Base-by-base conservation (phyloP, 2,329 filamentous ascomycete species). In the Lizonia empirigonia region DNA sequence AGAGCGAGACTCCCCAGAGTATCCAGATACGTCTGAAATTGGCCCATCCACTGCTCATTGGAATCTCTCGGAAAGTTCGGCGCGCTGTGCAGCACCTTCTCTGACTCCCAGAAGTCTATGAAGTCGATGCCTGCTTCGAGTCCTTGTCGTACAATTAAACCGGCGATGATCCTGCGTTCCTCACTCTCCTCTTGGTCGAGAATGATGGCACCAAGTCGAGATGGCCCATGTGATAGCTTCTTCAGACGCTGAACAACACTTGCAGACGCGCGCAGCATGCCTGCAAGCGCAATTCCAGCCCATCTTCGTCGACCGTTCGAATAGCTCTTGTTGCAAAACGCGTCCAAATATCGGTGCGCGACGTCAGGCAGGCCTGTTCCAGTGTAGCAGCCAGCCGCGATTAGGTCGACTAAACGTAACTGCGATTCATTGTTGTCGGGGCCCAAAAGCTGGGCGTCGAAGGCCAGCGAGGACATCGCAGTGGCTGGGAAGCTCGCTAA, bases 151-250 rank as follows among this genome's bases (percentile, higher is more conserved):
- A 74, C 62, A 24, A 71, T 55, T 10, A 70, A 46, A 7, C 67
- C 70, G 5, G 69, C 65, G 5, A 73, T 44, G 8, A 73, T 59
- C 15, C 59, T 70, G 12, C 58, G 64, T 44, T 71, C 67, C 49
- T 72, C 71, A 6, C 32, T 42, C 42, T 69, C 65, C 1, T 47
- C 40, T 3, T 19, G 29, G 13, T 55, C 47, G 8, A 69, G 53
- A 3, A 73, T 56, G 24, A 69, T 40, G 0, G 60, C 35, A 16
- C 71, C 70, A 15, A 74, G 38, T 2, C 48, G 36, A 20, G 52
- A 41, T 9, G 68, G 32, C 12, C 47, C 50, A 9, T 53, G 30
- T n/a, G 44, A 16, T 18, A 53, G 27, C 22, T 37, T 40, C 37
- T 38, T 46, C 13, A 71, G 40, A 23, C 62, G 57, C 6, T 58